These are phyloP conservation scores for Colletotrichum spinosum DNA, from an alignment of 2,329 filamentous ascomycete species.

Conservation along the genomic window DNA sequence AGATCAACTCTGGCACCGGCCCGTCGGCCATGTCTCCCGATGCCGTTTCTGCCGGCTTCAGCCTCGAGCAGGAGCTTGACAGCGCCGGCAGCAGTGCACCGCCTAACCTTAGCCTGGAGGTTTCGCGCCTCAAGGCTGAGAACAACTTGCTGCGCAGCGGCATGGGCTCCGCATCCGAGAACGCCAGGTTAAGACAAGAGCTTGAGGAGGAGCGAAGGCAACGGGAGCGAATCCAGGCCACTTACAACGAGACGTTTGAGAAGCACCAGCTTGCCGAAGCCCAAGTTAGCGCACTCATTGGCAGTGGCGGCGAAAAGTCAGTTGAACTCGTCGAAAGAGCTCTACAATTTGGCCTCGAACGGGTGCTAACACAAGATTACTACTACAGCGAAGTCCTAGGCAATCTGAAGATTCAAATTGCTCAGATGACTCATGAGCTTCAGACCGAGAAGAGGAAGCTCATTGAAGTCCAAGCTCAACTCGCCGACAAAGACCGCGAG, in stretches of 20 bases:
- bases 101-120: constrained; percentile 60
- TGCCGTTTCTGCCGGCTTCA: constrained; percentile 50
- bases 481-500: constrained; percentile 67
- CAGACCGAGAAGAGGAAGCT: constrained; percentile 48
- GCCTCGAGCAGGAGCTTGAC: constrained; percentile 71
- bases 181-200: constrained; percentile 65
- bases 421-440: constrained; percentile 55
- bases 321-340: constrained; percentile 46
- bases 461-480: constrained; percentile 57
- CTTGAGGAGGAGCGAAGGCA: constrained; percentile 66
- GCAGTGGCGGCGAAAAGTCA: constrained; percentile 65
- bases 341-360: constrained; percentile 40
- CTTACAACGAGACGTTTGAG: constrained; percentile 68
- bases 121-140: constrained; percentile 71
- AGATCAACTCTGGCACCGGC: constrained; percentile 54
- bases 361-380: constrained; percentile 58
- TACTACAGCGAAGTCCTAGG: constrained; percentile 65
- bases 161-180: constrained; percentile 65
- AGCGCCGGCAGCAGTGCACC: constrained; percentile 55
- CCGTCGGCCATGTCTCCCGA: constrained; percentile 26
- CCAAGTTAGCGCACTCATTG: constrained; percentile 66
- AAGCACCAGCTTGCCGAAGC: constrained; percentile 68
- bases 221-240: constrained; percentile 63
- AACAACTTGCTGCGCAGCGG: constrained; percentile 69
- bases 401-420: constrained; percentile 62